Evolutionary conservation across 2,329 filamentous ascomycete genomes (phyloP), one percentile per base, ranked within the genome.

Genomic region (Colletotrichum siamense): DNA sequence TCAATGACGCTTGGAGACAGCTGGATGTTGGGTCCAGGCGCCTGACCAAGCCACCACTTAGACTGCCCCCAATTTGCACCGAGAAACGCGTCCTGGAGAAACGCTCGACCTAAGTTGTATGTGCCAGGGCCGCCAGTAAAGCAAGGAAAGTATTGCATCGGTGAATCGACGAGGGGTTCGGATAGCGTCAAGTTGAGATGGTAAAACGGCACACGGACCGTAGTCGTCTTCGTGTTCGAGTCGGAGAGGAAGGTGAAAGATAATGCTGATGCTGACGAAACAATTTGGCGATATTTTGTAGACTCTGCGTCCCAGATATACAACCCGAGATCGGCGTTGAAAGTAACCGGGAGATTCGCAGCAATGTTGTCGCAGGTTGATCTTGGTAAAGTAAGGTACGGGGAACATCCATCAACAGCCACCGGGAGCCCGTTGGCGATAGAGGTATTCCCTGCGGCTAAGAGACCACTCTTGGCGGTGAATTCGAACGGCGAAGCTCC

Each of bases 1-100:
- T 44, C 36, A n/a, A 39, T 7, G 1, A 71, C 32, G 10, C 66
- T 59, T 4, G 67, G 34, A 3, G 67, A 75, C 8, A 69, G 59
- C 24, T 65, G 66, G 6, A 75, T 64, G 16, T 65, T 82, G 1
- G 86, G 86, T 0, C 85, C 86, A 2, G 86, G 85, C 6, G 85
- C 86, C 71, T 87, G 85, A 7, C 82, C 86, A 10, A 88, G 79
- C 81, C 84, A 87, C 80, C 82, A 83, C 18, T 78, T 82, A 26
- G 81, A 81, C 1, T 77, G 55, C 22, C 81, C 80, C 83, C 84
- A 87, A 75, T 87, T 86, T 8, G 83, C 84, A 6, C 84, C 86
- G 0, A 88, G 71, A 59, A 89, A 89, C 6, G 87, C 86, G 32
- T 87, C 87, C 77, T 89, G 88, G 2, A 89, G 80, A 76, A 88